phyloP scores from a whole-genome alignment of 805 yeast species.

The Maudiozyma serrabonitensis region DNA sequence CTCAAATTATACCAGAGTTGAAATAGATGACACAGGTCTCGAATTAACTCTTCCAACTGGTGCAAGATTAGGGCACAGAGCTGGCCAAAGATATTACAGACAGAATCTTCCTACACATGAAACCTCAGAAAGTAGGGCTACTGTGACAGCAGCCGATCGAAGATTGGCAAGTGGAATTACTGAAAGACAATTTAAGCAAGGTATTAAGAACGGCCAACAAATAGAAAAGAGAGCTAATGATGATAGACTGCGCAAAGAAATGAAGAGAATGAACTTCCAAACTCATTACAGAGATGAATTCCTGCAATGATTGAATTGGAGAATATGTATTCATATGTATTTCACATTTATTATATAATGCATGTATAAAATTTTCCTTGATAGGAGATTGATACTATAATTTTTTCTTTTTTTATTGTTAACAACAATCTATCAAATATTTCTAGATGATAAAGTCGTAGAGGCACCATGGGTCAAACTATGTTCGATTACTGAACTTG shows the following conservation, averaged over 20 bases:
- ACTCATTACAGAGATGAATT: conserved; percentile 74
- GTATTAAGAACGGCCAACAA: conserved; percentile 37
- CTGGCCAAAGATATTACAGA: conserved; percentile 59
- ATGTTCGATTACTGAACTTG: conserved; percentile 6
- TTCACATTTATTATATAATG: not conserved
- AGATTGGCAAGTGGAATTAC: conserved; percentile 48
- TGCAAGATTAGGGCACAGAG: conserved; percentile 69
- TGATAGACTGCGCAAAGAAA: conserved; percentile 39
- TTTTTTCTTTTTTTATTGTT: not conserved
- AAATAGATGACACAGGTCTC: conserved; percentile 45
- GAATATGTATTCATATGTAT: not conserved
- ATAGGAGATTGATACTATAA: not conserved
- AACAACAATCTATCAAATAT: not conserved
- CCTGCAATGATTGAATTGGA: conserved; percentile 26
- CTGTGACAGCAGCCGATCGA: conserved; percentile 70
- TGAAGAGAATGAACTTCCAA: conserved; percentile 71
- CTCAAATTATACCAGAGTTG: conserved; percentile 30
- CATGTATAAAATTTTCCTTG: not conserved
- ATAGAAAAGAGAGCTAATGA: conserved; percentile 38
- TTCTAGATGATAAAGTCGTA: not conserved
- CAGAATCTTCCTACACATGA: conserved; percentile 45
- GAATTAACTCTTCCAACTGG: conserved; percentile 75
- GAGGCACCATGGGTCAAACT: not conserved
- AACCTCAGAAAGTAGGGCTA: conserved; percentile 51
- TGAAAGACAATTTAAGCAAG: conserved; percentile 47